phyloP scores from a whole-genome alignment of 441 rosid genomes.

The Gossypium gossypioides region DNA sequence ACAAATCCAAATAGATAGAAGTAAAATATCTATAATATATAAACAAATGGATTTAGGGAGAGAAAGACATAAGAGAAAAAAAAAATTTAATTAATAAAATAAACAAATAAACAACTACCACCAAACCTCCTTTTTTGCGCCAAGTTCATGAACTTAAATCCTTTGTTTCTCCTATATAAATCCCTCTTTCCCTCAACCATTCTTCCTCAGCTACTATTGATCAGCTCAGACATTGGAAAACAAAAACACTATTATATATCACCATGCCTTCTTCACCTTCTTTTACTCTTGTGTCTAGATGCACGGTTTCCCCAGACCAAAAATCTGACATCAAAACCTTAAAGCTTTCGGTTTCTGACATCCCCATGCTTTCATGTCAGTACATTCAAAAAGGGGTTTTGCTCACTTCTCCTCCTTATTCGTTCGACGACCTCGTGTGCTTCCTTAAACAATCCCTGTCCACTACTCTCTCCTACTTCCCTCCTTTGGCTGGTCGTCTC shows the following conservation, averaged over 20 bases:
- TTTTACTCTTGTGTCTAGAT: conserved; percentile 39
- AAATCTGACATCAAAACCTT: conserved; percentile 29
- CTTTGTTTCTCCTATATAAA: no score
- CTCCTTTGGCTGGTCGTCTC: conserved; percentile 76
- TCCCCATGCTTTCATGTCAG: conserved; percentile 94
- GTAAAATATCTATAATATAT: no score
- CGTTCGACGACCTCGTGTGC: conserved; percentile 37
- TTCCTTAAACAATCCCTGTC: conserved; percentile 59
- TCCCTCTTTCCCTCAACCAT: no score
- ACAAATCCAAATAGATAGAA: no score
- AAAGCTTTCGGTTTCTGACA: conserved; percentile 78
- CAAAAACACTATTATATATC: background rate
- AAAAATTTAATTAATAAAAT: no score
- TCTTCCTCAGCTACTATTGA: no score
- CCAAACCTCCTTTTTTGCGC: no score
- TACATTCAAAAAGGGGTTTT: conserved; percentile 91
- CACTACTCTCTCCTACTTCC: conserved; percentile 57
- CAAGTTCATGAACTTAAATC: no score
- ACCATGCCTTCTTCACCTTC: conserved; percentile 51
- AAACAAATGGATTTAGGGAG: no score
- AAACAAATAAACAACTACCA: no score
- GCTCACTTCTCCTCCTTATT: conserved; percentile 39
- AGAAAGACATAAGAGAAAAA: no score
- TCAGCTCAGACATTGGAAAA: no score
- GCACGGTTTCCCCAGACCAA: conserved; percentile 44